Evolutionary conservation across 2,329 filamentous ascomycete species (phyloP), one percentile per base, ranked within the genome.

Genomic region (Aquanectria penicillioides): DNA sequence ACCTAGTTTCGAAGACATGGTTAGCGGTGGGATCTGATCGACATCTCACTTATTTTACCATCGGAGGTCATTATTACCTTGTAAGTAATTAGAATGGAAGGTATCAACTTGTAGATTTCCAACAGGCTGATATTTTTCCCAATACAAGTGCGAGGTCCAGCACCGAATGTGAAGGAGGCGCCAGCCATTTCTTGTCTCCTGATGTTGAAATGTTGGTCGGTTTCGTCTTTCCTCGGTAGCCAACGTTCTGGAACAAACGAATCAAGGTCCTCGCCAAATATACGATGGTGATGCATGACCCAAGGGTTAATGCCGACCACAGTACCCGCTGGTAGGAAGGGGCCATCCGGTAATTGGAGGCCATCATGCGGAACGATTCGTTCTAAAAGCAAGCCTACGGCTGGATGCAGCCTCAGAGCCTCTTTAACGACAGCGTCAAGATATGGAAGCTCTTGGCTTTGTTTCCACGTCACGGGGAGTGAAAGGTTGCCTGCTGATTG

Each of bases 381-480:
- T 74, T 94, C 91, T 41, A 94, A 80, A 2, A 87, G 86, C 6
- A 93, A 77, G 0, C 90, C 91, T 0, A 89, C 83, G 0, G 91
- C 89, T 0, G 91, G 91, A 72, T 93, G 89, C 62, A 92, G 71
- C 20, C 90, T 85, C 76, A 94, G 90, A 5, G 88, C 85, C 74
- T 95, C 91, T 70, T 93, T 91, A 69, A 94, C 83, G 52, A 87
- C 87, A 4, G 91, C 91, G 69, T 92, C 89, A n/a, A 94, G 84
- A 73, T 93, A 94, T 0, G 86, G 85, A 1, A 94, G 80, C 48
- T 84, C 84, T 73, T 91, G 89, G 40, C 81, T 83, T 75, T 93
- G 87, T 49, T 84, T 73, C 87, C 89, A 92, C 4, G 85, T 88
- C 3, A 92, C 88, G 7, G 87, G 81, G 4, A 43, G 26, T 12